These are phyloP conservation scores for Jatropha curcas DNA, from an alignment of 345 rosid genomes.

Conservation along the genomic window DNA sequence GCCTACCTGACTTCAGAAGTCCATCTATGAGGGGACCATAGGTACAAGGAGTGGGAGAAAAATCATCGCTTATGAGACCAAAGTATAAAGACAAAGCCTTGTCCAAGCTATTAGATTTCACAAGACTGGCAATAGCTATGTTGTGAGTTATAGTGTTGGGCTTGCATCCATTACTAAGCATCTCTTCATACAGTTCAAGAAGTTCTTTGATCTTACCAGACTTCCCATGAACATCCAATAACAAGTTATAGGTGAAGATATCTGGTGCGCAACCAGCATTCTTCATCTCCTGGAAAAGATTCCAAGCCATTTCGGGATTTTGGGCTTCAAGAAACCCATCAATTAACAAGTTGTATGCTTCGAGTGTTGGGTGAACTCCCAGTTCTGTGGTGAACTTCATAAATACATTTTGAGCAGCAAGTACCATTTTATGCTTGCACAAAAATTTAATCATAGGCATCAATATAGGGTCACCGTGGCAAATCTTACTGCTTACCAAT, in stretches of 20 bases:
- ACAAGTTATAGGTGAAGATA: constrained; percentile 66
- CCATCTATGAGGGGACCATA: constrained; percentile 85
- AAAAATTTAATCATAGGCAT: constrained; percentile 62
- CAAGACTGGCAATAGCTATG: constrained; percentile 70
- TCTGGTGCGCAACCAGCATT: constrained; percentile 58
- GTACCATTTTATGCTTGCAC: constrained; percentile 56
- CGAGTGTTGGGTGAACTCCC: constrained; percentile 49
- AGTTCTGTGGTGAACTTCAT: constrained; percentile 59
- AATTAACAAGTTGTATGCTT: constrained; percentile 58
- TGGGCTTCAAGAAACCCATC: constrained; percentile 59
- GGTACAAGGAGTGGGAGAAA: constrained; percentile 81
- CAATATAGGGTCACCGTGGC: constrained; percentile 58
- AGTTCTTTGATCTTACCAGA: constrained; percentile 55
- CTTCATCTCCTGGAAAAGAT: constrained; percentile 60
- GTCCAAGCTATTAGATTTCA: constrained; percentile 56
- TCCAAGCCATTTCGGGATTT: constrained; percentile 46
- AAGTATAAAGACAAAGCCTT: constrained; percentile 69
- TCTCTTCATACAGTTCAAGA: constrained; percentile 58
- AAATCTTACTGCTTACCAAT: constrained; percentile 47
- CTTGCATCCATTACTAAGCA: constrained; percentile 54
- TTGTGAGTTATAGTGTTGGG: constrained; percentile 74
- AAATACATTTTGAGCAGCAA: constrained; percentile 51
- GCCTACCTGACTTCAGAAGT: constrained; percentile 64
- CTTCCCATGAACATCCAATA: constrained; percentile 70
- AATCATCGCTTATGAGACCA: constrained; percentile 67